A percentile compares a stretch with the other conserved stretches of the same genome.
These are phyloP conservation scores for Ascochyta rabiei DNA, from an alignment of 2,329 filamentous ascomycete species.

Conservation along the genomic window DNA sequence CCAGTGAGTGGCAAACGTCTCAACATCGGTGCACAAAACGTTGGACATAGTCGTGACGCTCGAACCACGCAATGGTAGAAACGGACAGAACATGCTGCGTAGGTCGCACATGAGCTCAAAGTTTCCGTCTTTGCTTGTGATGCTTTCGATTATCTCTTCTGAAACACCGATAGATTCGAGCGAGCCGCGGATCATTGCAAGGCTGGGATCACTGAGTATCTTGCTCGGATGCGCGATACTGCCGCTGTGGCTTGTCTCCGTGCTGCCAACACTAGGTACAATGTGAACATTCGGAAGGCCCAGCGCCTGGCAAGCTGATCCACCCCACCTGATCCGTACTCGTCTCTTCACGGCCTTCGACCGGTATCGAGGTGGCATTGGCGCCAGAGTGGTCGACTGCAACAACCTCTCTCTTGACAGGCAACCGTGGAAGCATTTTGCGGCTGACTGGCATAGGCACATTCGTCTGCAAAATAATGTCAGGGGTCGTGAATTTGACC, in stretches of 20 bases:
- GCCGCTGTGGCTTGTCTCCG: background rate
- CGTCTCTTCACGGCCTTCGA: slow-evolving; percentile 1
- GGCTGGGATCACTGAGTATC: background rate
- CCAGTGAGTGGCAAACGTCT: slow-evolving; percentile 1
- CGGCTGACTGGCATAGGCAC: background rate
- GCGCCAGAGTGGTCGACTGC: background rate
- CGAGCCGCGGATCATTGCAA: background rate
- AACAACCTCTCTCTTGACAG: background rate
- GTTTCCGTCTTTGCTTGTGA: background rate
- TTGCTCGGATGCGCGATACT: background rate
- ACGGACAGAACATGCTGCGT: background rate
- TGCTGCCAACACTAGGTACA: background rate
- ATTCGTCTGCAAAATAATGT: slow-evolving; percentile 3
- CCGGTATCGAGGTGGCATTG: background rate
- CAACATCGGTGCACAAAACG: background rate
- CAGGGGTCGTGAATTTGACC: slow-evolving; percentile 17
- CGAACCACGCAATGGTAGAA: background rate
- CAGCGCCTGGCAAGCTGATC: background rate
- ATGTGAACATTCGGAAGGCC: background rate
- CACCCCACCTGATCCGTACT: slow-evolving; percentile 3
- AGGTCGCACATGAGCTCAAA: background rate
- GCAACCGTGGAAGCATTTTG: background rate
- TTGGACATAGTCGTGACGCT: background rate
- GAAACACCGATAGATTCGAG: background rate
- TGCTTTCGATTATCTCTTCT: background rate